Evolutionary conservation across 202 grass and related monocot genomes (phyloP), one percentile per base, ranked within the genome.

Genomic region (Cymbopogon flexuosus): DNA sequence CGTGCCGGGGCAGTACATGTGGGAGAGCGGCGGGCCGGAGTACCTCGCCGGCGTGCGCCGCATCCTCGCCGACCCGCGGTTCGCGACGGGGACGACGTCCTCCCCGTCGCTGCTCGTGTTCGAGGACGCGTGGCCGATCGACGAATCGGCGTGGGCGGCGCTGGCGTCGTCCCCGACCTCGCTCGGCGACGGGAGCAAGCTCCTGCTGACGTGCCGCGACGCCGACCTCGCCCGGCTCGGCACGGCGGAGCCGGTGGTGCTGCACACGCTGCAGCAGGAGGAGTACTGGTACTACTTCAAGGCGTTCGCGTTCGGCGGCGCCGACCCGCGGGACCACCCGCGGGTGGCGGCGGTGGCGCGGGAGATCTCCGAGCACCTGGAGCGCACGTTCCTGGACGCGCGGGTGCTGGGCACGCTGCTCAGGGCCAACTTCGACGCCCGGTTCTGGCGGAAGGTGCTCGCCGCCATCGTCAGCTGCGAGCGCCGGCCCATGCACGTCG

Each of bases 221-320:
- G 47, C 27, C 13, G 76, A 85, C 76, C 0, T 73, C 1, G 83
- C 59, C 16, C 42, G 83, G 42, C 23, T 78, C 3, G 46, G 68
- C 36, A 85, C 76, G 46, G 83, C 1, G 46, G 76, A 85, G 4
- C 68, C 68, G 23, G 68, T 85, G 59, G 59, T 58, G 18, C 45
- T 85, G 2, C 0, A 0, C 16, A 15, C 0, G 8, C 63, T 61
- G 70, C 62, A 9, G 84, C 22, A 45, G 56, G 57, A 87, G 63
- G 72, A 84, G 63, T 88, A 88, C 80, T 88, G 80, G 80, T 88
- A 84, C 80, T 84, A 79, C 80, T 84, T 88, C 68, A 88, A 79
- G 61, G 76, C 81, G 1, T 76, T 88, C 70, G 86, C 70, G 62
- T 88, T 88, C 76, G 41, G 75, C 12, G 81, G 62, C 68, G 56